phyloP scores from a whole-genome alignment of 495 filamentous ascomycete genomes.

The Podospora tetraspora region DNA sequence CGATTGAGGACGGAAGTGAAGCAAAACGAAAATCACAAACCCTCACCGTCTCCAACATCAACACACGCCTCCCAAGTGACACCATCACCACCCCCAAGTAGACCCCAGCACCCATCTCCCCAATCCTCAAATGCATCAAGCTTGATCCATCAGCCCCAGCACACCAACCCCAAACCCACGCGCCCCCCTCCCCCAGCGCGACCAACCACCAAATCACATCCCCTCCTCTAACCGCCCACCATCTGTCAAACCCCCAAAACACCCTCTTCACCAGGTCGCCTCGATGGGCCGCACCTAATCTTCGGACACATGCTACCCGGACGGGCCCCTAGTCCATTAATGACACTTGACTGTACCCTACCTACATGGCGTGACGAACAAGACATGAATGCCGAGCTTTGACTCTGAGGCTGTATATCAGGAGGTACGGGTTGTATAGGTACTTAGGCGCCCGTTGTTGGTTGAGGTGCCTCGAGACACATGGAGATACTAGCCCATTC shows the following conservation, averaged over 20 bases:
- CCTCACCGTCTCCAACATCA: too few species aligned
- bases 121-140: neutral
- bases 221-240: neutral
- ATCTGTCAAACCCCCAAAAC: neutral
- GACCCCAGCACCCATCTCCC: neutral
- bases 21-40: too few species aligned
- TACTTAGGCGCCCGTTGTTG: neutral
- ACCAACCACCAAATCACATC: neutral
- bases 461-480: neutral
- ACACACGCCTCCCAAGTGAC: too few species aligned
- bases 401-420: too few species aligned
- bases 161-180: neutral
- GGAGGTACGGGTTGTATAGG: neutral
- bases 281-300: neutral
- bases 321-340: too few species aligned
- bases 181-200: neutral
- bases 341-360: neutral
- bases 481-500: too few species aligned
- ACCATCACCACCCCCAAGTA: neutral
- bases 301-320: neutral
- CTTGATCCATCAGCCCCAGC: neutral
- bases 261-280: neutral
- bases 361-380: neutral
- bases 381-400: too few species aligned
- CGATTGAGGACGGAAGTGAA: neutral